Percentiles rank a stretch among this genome's conserved stretches.
Conservation (phyloP, 2,329 filamentous ascomycete genomes). For the Ploettnerulaceae sp. region DNA sequence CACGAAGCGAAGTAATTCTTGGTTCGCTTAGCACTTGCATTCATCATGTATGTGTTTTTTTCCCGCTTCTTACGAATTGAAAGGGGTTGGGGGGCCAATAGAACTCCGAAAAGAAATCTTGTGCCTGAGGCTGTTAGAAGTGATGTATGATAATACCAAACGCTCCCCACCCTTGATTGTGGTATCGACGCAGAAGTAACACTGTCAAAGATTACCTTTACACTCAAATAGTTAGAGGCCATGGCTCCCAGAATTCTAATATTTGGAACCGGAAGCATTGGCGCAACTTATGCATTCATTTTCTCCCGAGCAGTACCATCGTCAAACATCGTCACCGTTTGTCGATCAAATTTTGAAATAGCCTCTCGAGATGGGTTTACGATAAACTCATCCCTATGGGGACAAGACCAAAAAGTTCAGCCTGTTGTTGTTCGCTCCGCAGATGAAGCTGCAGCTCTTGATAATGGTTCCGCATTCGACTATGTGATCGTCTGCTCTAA, state of each 20-base stretch:
- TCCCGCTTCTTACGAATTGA: no score
- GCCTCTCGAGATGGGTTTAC: slow-evolving; percentile 20
- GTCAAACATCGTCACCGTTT: slow-evolving; percentile 31
- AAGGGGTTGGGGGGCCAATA: no score
- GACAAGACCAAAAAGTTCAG: slow-evolving; percentile 12
- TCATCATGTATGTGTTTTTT: no score
- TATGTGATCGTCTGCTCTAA: slow-evolving; percentile 23
- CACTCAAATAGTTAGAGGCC: no score
- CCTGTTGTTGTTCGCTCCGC: slow-evolving; percentile 19
- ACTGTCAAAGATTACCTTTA: no score
- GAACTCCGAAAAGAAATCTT: no score
- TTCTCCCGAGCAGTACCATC: slow-evolving; percentile 27
- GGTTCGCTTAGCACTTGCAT: no score
- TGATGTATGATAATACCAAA: no score
- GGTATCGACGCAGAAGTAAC: no score
- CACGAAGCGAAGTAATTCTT: no score
- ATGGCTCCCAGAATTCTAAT: slow-evolving; percentile 24
- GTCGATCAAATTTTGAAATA: slow-evolving; percentile 33
- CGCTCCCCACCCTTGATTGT: no score
- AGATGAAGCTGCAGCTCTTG: slow-evolving; percentile 14
- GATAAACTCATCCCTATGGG: slow-evolving; percentile 21
- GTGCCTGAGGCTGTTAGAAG: no score
- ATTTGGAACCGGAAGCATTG: slow-evolving; percentile 34
- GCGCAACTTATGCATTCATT: slow-evolving; percentile 31
- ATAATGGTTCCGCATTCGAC: slow-evolving; percentile 18